Evolutionary conservation across 768 basidiomycete species (phyloP).

Genomic region (Boletus vermiculosoides): DNA sequence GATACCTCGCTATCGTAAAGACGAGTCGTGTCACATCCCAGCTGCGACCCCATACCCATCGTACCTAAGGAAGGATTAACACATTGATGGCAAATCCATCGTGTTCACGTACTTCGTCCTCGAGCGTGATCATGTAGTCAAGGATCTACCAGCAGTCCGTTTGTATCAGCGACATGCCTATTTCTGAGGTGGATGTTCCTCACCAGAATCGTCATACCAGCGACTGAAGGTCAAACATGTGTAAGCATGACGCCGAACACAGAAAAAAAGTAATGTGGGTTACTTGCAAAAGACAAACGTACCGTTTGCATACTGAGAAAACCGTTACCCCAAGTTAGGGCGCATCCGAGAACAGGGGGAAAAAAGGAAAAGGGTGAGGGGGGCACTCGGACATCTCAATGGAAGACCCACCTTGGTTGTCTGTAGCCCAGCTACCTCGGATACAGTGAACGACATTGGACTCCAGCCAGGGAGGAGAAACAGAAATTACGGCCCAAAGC

Average conservation of each 20-base stretch:
- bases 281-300: background rate
- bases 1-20: slow-evolving; percentile 21
- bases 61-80: slow-evolving; percentile 7
- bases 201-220: too few species aligned
- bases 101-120: slow-evolving; percentile 5
- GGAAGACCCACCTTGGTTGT: slow-evolving; percentile 10
- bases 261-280: background rate
- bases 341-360: background rate
- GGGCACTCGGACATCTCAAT: background rate
- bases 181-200: too few species aligned
- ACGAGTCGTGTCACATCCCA: slow-evolving; percentile 15
- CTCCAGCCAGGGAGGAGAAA: background rate
- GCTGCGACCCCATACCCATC: slow-evolving; percentile 19
- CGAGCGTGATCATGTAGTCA: background rate
- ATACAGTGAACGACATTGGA: background rate
- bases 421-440: slow-evolving; percentile 14
- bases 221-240: too few species aligned
- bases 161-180: too few species aligned
- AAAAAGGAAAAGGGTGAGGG: background rate
- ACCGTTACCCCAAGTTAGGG: background rate
- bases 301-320: slow-evolving; percentile 16
- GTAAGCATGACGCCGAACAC: too few species aligned
- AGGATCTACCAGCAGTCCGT: too few species aligned
- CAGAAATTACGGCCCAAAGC: background rate
- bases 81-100: too few species aligned